These are phyloP conservation scores for Avicennia marina DNA, from an alignment of 257 asterid genomes.

Conservation along the genomic window DNA sequence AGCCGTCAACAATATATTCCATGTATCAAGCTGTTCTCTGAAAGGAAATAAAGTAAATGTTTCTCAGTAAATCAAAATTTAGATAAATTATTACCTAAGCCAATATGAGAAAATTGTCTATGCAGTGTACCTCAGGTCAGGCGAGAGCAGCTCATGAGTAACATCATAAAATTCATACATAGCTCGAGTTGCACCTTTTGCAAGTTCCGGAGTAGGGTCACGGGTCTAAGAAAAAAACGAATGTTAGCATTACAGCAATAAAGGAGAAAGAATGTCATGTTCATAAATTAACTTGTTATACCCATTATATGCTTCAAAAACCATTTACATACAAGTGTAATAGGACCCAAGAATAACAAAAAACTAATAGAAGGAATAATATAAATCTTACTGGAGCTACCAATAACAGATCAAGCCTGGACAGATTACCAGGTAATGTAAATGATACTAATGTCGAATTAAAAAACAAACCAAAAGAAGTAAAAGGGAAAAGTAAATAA, in stretches of 20 bases:
- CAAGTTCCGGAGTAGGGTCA: conserved; percentile 73
- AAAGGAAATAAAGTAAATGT: conserved; percentile 14
- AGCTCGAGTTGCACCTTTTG: conserved; percentile 94
- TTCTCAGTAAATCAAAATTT: background rate
- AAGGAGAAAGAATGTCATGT: too few relatives aligned
- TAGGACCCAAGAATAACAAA: too few relatives aligned
- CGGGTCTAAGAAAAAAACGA: conserved; percentile 47
- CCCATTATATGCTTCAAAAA: background rate
- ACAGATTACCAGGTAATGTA: background rate
- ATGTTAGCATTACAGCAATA: background rate
- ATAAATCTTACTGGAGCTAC: too few relatives aligned
- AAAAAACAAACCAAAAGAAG: too few relatives aligned
- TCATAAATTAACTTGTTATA: too few relatives aligned
- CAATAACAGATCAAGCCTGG: background rate
- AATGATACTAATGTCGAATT: too few relatives aligned
- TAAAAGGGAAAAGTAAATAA: too few relatives aligned
- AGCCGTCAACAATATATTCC: conserved; percentile 88
- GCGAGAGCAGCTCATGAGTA: conserved; percentile 78
- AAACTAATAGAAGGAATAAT: too few relatives aligned
- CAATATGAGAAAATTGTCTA: background rate
- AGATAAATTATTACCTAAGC: background rate
- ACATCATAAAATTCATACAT: conserved; percentile 83
- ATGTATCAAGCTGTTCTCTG: conserved; percentile 97
- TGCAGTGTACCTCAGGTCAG: conserved; percentile 69
- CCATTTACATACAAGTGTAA: background rate